A percentile compares a stretch with the other conserved stretches of the same genome.
Evolutionary conservation across 345 rosid species (phyloP).

Genomic region (Populus pruinosa): DNA sequence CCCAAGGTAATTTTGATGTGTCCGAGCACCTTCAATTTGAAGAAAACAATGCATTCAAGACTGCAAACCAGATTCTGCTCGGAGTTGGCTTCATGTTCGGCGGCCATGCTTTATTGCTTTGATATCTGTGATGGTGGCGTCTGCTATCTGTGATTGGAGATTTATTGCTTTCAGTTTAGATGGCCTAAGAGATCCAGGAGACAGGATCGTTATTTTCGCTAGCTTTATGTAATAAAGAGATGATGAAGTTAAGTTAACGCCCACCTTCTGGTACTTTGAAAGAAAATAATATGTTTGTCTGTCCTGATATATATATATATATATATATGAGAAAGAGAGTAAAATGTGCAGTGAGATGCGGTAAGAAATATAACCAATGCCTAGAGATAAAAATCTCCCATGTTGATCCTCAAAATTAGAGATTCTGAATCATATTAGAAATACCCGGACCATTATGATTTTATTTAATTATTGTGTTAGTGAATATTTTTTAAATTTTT

Average conservation of each 20-base stretch:
- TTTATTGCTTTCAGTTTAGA: background rate
- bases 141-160: background rate
- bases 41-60: constrained; percentile 32
- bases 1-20: constrained; percentile 67
- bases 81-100: constrained; percentile 36
- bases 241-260: background rate
- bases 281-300: background rate
- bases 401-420: too few species aligned
- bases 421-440: too few species aligned
- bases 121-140: background rate
- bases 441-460: too few species aligned
- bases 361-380: background rate
- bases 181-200: background rate
- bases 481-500: too few species aligned
- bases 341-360: background rate
- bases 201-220: background rate
- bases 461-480: too few species aligned
- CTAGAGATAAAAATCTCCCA: background rate
- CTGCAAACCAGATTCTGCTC: constrained; percentile 19
- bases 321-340: background rate
- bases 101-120: constrained; percentile 26
- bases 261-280: background rate
- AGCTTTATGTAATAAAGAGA: background rate
- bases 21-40: constrained; percentile 54
- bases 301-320: background rate